These are phyloP conservation scores for Mortierella sp. DNA, from an alignment of 371 early-diverging fungal species.

Conservation along the genomic window DNA sequence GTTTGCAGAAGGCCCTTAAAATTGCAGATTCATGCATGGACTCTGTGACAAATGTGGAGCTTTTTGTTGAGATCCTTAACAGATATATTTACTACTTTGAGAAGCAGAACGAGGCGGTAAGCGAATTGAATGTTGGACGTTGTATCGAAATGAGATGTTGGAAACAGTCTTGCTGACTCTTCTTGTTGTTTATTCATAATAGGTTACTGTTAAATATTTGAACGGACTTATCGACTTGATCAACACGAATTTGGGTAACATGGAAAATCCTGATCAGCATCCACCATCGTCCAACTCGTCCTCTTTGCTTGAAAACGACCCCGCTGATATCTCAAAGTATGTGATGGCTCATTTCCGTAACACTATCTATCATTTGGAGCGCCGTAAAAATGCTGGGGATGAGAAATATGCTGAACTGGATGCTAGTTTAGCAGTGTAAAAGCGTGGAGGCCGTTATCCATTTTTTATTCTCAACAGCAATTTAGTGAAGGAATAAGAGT, in stretches of 20 bases:
- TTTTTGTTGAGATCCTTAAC: conserved; percentile 93
- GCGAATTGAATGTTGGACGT: conserved; percentile 20
- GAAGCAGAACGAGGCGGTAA: conserved; percentile 81
- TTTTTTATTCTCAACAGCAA: too few species aligned
- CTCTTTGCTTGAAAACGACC: conserved; percentile 64
- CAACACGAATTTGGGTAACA: conserved; percentile 75
- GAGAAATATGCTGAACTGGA: conserved; percentile 51
- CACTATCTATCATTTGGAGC: conserved; percentile 69
- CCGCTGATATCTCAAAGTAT: conserved; percentile 66
- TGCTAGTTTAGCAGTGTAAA: conserved; percentile 33
- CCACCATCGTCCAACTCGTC: conserved; percentile 74
- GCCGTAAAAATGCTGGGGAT: conserved; percentile 60
- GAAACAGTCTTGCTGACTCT: too few species aligned
- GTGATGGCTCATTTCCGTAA: conserved; percentile 75
- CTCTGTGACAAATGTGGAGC: conserved; percentile 80
- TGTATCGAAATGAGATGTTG: neutral
- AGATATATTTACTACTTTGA: conserved; percentile 91
- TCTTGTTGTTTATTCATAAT: conserved; percentile 1
- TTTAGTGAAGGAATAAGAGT: too few species aligned
- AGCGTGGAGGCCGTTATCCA: neutral
- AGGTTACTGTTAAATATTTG: conserved; percentile 87
- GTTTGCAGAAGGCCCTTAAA: conserved; percentile 90
- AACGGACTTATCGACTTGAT: conserved; percentile 93
- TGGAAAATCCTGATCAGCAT: conserved; percentile 77
- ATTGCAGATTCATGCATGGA: conserved; percentile 94